Evolutionary conservation across 257 asterid species (phyloP), one percentile per base, ranked within the genome.

Genomic region (Solanum dulcamara): DNA sequence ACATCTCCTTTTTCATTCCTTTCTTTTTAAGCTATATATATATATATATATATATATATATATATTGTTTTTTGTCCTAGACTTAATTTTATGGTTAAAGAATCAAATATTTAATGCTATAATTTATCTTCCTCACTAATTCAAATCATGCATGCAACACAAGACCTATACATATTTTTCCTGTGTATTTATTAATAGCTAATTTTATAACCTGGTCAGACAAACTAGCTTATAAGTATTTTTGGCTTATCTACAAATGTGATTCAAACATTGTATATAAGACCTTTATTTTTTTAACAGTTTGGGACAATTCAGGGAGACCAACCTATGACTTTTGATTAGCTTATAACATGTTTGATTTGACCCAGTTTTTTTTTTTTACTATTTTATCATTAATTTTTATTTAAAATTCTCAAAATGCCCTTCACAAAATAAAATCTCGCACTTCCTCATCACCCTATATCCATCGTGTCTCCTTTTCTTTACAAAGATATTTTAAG

Each of bases 11-110:
- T 44, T 17, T 48, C 62, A 2, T 14, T 77, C 30, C 83, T 77
- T 48, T 77, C 64, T 46, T 30, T 57, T 28, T 81, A 44, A 77
- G 81, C 89, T 84, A 84, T 89, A 85, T 91, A 0, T 28, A 12
- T 57, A 1, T 14, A 18, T 60, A n/a, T n/a, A n/a, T n/a, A n/a
- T 84, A 84, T 89, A 85, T 91, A 0, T 28, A 12, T 57, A 1
- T 14, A 18, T 60, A n/a, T 88, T 87, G 3, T 71, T 38, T 71
- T 1, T 67, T 15, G 28, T 68, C 57, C 22, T 24, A 5, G 10
- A 26, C 42, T 46, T 46, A 20, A 30, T 30, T 77, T 46, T 46
- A 5, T 46, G 15, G 35, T 77, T 20, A 26, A 28, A 44, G 17
- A 28, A 17, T 9, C 18, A 77, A 40, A 75, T 0, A 44, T 24